Conservation (phyloP, 352 stramenopile species). For the Phytophthora hibernalis region DNA sequence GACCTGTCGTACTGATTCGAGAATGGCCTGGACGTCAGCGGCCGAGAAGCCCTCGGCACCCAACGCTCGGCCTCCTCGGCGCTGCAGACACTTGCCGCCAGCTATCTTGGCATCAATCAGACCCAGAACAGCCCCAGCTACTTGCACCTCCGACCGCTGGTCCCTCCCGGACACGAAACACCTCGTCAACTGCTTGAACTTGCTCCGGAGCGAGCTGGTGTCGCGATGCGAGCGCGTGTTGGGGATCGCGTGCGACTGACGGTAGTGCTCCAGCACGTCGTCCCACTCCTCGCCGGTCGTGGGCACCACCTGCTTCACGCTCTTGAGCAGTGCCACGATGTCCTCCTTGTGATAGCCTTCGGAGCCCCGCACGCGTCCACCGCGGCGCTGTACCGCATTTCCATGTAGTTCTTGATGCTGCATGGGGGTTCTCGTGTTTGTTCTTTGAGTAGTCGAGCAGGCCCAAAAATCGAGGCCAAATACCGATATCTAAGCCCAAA, state of each 20-base stretch:
- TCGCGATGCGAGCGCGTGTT: constrained; percentile 36
- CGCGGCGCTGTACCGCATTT: constrained; percentile 41
- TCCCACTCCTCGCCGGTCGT: constrained; percentile 33
- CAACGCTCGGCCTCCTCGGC: constrained; percentile 33
- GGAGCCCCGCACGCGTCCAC: constrained; percentile 35
- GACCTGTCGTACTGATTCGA: constrained; percentile 21
- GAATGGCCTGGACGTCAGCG: constrained; percentile 28
- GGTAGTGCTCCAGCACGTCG: constrained; percentile 37
- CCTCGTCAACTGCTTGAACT: constrained; percentile 43
- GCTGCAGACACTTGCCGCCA: constrained; percentile 22
- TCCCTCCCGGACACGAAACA: constrained; percentile 8
- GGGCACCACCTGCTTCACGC: constrained; percentile 25
- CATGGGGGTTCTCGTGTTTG: no score
- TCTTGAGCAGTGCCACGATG: constrained; percentile 24
- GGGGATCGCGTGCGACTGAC: constrained; percentile 32
- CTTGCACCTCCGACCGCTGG: constrained; percentile 14
- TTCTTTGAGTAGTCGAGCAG: no score
- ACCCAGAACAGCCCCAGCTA: constrained; percentile 22
- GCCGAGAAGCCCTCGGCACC: constrained; percentile 39
- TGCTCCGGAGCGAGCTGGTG: constrained; percentile 31
- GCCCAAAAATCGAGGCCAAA: no score
- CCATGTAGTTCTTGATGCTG: no score
- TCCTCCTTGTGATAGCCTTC: constrained; percentile 47
- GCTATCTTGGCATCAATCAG: constrained; percentile 36
- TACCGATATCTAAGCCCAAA: no score